Conservation (phyloP, 83 land plant genomes). For the Diphasiastrum complanatum region DNA sequence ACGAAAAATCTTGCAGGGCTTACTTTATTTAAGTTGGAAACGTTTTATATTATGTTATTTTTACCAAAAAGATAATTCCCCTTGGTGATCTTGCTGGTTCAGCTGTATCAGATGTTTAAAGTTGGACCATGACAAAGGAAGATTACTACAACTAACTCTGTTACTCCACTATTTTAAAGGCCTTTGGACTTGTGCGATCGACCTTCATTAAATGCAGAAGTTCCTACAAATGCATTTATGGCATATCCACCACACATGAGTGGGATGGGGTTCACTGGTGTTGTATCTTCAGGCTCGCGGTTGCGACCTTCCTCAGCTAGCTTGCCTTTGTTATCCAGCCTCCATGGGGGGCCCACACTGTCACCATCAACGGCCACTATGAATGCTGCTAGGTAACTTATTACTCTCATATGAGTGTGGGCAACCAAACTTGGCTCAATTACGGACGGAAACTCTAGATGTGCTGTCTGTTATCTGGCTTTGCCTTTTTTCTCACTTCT, state of each 20-base stretch:
- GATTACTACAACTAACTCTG: not conserved
- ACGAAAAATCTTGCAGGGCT: too few species aligned
- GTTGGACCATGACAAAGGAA: not conserved
- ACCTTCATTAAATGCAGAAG: slow-evolving; percentile 18
- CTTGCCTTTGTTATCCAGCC: slow-evolving; percentile 14
- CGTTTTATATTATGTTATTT: too few species aligned
- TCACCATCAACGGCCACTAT: slow-evolving; percentile 29
- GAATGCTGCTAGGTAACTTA: slow-evolving; percentile 29
- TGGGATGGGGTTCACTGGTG: slow-evolving; percentile 20
- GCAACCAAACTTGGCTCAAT: not conserved
- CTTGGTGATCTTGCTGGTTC: not conserved
- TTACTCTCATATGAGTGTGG: slow-evolving; percentile 6
- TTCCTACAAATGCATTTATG: slow-evolving; percentile 14
- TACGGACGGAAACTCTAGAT: not conserved
- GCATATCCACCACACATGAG: slow-evolving; percentile 21
- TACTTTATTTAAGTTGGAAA: too few species aligned
- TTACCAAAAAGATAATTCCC: too few species aligned
- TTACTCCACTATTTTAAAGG: slow-evolving; percentile 3
- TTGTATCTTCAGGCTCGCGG: slow-evolving; percentile 13
- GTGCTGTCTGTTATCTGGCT: too few species aligned
- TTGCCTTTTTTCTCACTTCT: too few species aligned
- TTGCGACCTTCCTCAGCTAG: slow-evolving; percentile 27
- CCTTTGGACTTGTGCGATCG: slow-evolving; percentile 37
- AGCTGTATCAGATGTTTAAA: not conserved
- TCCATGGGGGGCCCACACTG: slow-evolving; percentile 15